These are phyloP conservation scores for Talaromyces wortmannii DNA, from an alignment of 495 filamentous ascomycete species.

Conservation along the genomic window DNA sequence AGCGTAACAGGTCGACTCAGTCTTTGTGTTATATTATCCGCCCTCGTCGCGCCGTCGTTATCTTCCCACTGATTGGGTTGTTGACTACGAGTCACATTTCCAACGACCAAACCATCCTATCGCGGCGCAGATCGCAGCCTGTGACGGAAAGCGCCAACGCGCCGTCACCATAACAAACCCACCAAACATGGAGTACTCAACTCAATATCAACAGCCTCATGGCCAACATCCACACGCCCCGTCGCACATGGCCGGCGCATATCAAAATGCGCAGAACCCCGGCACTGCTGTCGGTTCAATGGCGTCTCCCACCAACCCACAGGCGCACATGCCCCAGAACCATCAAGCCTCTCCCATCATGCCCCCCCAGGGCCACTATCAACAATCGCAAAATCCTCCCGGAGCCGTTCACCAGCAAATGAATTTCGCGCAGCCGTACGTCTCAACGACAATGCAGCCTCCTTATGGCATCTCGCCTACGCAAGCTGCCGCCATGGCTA, in stretches of 20 bases:
- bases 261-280: conserved; percentile 40
- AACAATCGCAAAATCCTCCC: conserved; percentile 37
- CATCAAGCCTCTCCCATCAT: conserved; percentile 48
- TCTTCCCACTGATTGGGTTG: neutral
- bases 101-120: neutral
- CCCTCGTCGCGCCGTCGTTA: neutral
- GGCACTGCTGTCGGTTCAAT: conserved; percentile 40
- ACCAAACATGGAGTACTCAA: conserved; percentile 45
- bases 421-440: conserved; percentile 46
- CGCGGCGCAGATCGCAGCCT: conserved; percentile 16
- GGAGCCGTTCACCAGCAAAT: conserved; percentile 44
- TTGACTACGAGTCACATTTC: neutral
- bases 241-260: conserved; percentile 42
- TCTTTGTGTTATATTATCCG: conserved; percentile 6
- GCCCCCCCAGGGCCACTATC: conserved; percentile 46
- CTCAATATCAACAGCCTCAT: conserved; percentile 50
- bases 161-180: conserved; percentile 8
- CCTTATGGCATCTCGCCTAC: conserved; percentile 44
- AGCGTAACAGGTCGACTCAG: neutral
- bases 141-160: conserved; percentile 15
- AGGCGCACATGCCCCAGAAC: conserved; percentile 42
- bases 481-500: conserved; percentile 51
- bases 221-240: conserved; percentile 47
- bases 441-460: conserved; percentile 40
- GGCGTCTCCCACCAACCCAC: conserved; percentile 45